Evolutionary conservation across 257 asterid genomes (phyloP), one percentile per base, ranked within the genome.

Genomic region (Solanum clarkiae): DNA sequence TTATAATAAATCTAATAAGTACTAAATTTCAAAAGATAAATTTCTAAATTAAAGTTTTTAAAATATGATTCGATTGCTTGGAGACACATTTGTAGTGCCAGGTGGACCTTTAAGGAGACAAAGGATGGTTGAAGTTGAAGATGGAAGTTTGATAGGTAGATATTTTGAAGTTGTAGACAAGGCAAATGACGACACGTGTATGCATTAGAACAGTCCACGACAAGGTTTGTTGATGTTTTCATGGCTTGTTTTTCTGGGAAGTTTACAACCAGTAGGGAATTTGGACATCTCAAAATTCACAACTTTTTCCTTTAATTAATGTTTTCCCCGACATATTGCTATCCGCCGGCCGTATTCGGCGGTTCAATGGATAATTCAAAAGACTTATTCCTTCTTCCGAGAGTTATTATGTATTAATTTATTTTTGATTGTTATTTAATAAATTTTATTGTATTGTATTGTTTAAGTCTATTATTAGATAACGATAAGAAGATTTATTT

Each of bases 121-220:
- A 36, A 36, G 26, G 26, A 18, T 57, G 24, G 10, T 55, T 15
- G 62, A 55, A 66, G 45, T 15, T 36, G 22, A 10, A 70, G 10
- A 11, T n/a, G 22, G 60, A 65, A 82, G 68, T 14, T 6, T 51
- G 84, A 86, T 86, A 85, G 88, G 86, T 81, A 14, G 87, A 90
- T 90, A 72, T 85, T 88, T 90, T n/a, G 0, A 60, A 71, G n/a
- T 51, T 3, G 13, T 53, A 15, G 6, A 13, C 85, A 68, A 86
- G 83, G 62, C 3, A 12, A 12, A 16, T 1, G 6, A 11, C 0
- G 13, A 62, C 51, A 90, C 86, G 87, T 86, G 86, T 85, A 75
- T 90, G 89, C 68, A 1, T 6, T 0, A 62, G 66, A 86, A 83
- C 7, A n/a, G 77, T 20, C 87, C 89, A 85, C 90, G 82, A 40